A percentile compares a stretch with the other conserved stretches of the same genome.
Evolutionary conservation across 73 alveolate species (phyloP).

Genomic region (Paramecium tetraurelia): DNA sequence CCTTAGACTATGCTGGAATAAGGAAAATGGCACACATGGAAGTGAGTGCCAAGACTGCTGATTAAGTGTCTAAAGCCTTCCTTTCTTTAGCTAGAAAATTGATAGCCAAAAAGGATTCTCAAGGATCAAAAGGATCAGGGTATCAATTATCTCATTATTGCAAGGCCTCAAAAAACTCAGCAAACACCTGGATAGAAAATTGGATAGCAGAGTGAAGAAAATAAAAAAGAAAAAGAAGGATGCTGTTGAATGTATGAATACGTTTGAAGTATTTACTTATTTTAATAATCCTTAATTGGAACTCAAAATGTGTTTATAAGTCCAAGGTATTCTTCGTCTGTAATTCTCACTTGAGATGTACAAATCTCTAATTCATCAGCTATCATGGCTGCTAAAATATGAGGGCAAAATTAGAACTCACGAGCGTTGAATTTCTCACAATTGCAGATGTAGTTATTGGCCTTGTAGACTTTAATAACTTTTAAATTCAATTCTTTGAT

Average conservation of each 20-base stretch:
- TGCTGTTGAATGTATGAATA: neutral
- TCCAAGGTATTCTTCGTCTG: neutral
- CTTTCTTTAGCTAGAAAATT: slow-evolving; percentile 24
- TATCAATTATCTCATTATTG: neutral
- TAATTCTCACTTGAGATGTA: neutral
- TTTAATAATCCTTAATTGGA: neutral
- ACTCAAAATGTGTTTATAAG: neutral
- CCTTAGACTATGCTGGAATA: slow-evolving; percentile 50
- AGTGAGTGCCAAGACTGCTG: slow-evolving; percentile 60
- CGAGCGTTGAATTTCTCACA: neutral
- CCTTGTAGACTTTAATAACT: neutral
- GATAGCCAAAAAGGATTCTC: slow-evolving; percentile 50
- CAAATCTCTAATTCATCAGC: neutral
- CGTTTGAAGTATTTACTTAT: neutral
- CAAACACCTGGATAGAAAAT: neutral
- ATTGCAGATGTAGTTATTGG: neutral
- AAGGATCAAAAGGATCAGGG: slow-evolving; percentile 18
- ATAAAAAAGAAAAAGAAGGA: neutral
- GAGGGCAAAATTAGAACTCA: neutral
- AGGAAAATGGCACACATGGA: slow-evolving; percentile 56
- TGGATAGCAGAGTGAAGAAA: neutral
- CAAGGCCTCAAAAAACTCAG: neutral
- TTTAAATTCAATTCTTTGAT: neutral
- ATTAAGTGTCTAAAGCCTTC: slow-evolving; percentile 54
- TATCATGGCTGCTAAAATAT: neutral